phyloP scores from a whole-genome alignment of 202 grass and related monocot genomes.

The Brachypodium distachyon region DNA sequence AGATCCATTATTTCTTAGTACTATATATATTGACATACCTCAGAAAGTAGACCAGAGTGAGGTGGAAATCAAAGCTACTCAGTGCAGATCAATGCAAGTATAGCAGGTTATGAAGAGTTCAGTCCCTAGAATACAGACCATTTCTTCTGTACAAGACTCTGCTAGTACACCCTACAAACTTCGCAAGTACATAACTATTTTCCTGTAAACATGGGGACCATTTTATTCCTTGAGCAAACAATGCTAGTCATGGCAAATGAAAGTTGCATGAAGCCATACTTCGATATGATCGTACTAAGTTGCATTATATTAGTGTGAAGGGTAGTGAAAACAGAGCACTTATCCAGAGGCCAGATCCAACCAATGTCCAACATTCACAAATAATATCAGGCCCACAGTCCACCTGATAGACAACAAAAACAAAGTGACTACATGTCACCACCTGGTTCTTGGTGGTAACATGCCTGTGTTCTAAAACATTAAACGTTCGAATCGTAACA shows the following conservation, averaged over 20 bases:
- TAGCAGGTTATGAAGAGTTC: neutral
- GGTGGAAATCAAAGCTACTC: too few relatives aligned
- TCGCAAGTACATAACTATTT: neutral
- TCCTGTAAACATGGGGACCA: neutral
- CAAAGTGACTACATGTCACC: neutral
- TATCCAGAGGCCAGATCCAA: neutral
- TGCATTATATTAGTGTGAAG: neutral
- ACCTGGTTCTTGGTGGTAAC: neutral
- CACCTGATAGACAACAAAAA: neutral
- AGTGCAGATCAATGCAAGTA: neutral
- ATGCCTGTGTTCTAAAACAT: neutral
- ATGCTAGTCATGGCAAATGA: neutral
- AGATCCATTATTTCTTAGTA: neutral
- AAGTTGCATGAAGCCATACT: neutral
- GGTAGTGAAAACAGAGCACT: neutral
- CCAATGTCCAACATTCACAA: neutral
- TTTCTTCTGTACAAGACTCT: neutral
- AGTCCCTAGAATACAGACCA: neutral
- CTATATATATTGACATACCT: too few relatives aligned
- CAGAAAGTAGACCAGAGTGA: too few relatives aligned
- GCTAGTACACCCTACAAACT: neutral
- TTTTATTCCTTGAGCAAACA: neutral
- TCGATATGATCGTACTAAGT: neutral
- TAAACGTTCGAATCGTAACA: neutral
- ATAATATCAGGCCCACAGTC: neutral